These are phyloP conservation scores for Huntiella bhutanensis DNA, from an alignment of 2,329 filamentous ascomycete species.

Conservation along the genomic window DNA sequence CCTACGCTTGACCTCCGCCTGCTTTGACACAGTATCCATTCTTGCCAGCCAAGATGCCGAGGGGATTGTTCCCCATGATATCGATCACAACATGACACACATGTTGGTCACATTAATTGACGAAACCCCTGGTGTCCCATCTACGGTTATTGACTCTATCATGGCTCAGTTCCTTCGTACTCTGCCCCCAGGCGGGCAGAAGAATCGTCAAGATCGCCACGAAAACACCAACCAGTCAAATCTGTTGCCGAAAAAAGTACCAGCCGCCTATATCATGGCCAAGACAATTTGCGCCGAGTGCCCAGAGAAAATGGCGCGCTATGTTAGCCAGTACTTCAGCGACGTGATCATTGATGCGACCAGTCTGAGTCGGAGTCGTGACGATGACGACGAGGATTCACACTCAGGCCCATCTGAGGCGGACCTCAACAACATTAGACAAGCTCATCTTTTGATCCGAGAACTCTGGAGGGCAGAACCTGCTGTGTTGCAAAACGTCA, in stretches of 20 bases:
- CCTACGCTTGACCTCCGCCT: slow-evolving; percentile 62
- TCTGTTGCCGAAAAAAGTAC: slow-evolving; percentile 68
- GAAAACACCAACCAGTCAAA: slow-evolving; percentile 65
- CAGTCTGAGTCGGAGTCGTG: slow-evolving; percentile 37
- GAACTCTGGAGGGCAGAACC: slow-evolving; percentile 91
- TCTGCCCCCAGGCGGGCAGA: slow-evolving; percentile 47
- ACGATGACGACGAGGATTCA: slow-evolving; percentile 42
- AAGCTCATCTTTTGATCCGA: slow-evolving; percentile 73
- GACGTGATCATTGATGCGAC: slow-evolving; percentile 86
- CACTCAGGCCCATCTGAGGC: slow-evolving; percentile 52
- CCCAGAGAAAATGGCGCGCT: slow-evolving; percentile 84
- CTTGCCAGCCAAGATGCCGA: slow-evolving; percentile 55
- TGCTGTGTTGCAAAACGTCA: slow-evolving; percentile 73
- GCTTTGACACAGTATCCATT: slow-evolving; percentile 80
- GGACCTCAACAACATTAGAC: slow-evolving; percentile 71
- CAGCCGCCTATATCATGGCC: slow-evolving; percentile 88
- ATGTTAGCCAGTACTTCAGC: slow-evolving; percentile 91
- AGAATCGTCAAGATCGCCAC: slow-evolving; percentile 31
- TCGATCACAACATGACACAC: slow-evolving; percentile 80
- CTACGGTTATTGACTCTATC: slow-evolving; percentile 75
- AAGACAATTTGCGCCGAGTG: slow-evolving; percentile 81
- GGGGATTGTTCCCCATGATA: slow-evolving; percentile 76
- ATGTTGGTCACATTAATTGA: slow-evolving; percentile 74
- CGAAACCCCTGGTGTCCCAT: slow-evolving; percentile 58
- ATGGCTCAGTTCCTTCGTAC: slow-evolving; percentile 90